These are phyloP conservation scores for Apiospora arundinis DNA, from an alignment of 2,329 filamentous ascomycete genomes.

Conservation along the genomic window DNA sequence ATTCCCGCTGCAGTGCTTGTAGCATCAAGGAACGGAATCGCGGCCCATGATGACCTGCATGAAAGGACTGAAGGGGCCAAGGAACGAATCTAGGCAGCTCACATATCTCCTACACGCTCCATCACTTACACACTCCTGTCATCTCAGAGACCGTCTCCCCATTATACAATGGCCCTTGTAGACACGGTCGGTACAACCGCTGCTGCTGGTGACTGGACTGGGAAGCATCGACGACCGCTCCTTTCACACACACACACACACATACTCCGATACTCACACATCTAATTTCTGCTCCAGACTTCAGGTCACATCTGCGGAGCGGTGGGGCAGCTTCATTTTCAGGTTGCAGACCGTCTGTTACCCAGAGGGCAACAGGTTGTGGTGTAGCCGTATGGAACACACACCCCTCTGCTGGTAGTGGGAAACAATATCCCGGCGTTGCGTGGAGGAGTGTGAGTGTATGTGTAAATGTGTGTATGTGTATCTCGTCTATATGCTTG, in stretches of 20 bases:
- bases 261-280: constrained; percentile 25
- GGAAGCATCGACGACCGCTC: constrained; percentile 11
- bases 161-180: constrained; percentile 15
- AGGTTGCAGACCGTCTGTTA: constrained; percentile 20
- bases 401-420: neutral
- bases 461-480: constrained; percentile 15
- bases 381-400: constrained; percentile 19
- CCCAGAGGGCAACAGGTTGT: constrained; percentile 6
- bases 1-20: constrained; percentile 36
- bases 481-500: constrained; percentile 23
- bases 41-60: constrained; percentile 32
- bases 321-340: constrained; percentile 16
- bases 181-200: neutral
- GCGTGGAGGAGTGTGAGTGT: neutral
- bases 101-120: constrained; percentile 1
- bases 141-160: neutral
- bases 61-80: constrained; percentile 17
- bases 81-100: constrained; percentile 16
- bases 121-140: constrained; percentile 17
- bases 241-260: constrained; percentile 11
- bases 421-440: constrained; percentile 14
- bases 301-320: constrained; percentile 12
- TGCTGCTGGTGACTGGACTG: neutral
- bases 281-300: constrained; percentile 1
- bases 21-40: constrained; percentile 25